A percentile compares a stretch with the other conserved stretches of the same genome.
These are phyloP conservation scores for Platanthera guangdongensis DNA, from an alignment of 106 monocot species.

Conservation along the genomic window DNA sequence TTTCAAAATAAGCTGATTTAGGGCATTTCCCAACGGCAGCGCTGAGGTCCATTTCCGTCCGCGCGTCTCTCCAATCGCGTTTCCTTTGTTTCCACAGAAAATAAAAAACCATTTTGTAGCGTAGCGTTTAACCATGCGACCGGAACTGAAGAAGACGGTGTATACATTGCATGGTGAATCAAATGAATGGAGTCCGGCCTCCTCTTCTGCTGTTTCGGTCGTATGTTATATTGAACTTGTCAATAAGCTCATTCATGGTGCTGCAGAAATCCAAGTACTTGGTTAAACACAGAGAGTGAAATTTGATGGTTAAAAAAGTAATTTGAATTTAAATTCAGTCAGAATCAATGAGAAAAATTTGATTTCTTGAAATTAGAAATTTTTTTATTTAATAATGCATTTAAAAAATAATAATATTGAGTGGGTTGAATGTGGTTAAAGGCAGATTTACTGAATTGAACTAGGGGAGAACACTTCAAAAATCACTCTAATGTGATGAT, in stretches of 20 bases:
- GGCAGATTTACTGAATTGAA: too few relatives aligned
- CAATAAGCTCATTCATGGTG: constrained; percentile 87
- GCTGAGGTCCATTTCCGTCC: too few relatives aligned
- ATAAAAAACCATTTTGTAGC: not conserved
- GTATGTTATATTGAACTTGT: constrained; percentile 76
- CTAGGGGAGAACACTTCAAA: too few relatives aligned
- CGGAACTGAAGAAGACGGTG: constrained; percentile 1
- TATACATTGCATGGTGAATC: not conserved
- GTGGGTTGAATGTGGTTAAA: too few relatives aligned
- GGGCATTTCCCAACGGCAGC: too few relatives aligned
- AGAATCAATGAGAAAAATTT: not conserved
- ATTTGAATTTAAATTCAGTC: not conserved
- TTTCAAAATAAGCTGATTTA: too few relatives aligned
- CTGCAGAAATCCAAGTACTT: constrained; percentile 21
- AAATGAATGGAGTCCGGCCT: constrained; percentile 70
- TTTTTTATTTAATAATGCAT: too few relatives aligned
- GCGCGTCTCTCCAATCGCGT: too few relatives aligned
- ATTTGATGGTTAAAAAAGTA: not conserved
- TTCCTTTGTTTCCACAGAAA: not conserved
- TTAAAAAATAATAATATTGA: too few relatives aligned
- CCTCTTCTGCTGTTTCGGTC: constrained; percentile 78
- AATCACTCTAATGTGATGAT: too few relatives aligned
- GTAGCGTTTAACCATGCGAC: not conserved
- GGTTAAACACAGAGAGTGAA: not conserved
- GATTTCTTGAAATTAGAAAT: not conserved